phyloP scores from a whole-genome alignment of 192 early-diverging fungal species.

The Backusella westeae region DNA sequence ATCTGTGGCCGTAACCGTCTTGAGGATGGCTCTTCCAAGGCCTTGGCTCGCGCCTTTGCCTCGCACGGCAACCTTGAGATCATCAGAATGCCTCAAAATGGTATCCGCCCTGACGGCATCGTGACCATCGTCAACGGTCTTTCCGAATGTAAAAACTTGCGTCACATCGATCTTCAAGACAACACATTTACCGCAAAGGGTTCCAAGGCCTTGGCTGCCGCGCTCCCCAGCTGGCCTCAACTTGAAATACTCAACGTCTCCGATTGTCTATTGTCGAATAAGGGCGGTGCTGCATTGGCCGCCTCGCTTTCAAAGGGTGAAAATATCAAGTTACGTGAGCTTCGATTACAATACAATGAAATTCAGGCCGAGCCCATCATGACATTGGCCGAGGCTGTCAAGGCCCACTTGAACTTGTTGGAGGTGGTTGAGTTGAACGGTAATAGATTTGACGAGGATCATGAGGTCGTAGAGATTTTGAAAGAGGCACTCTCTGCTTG shows the following conservation, averaged over 20 bases:
- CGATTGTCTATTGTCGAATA: constrained; percentile 82
- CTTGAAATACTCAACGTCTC: constrained; percentile 82
- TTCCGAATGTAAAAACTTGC: constrained; percentile 60
- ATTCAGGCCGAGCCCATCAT: constrained; percentile 76
- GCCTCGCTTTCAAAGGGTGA: constrained; percentile 61
- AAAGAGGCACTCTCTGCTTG: constrained; percentile 64
- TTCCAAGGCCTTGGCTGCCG: constrained; percentile 72
- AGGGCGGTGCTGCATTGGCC: constrained; percentile 67
- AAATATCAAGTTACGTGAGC: constrained; percentile 51
- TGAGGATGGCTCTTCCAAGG: constrained; percentile 77
- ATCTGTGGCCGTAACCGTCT: constrained; percentile 93
- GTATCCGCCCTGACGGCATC: constrained; percentile 95
- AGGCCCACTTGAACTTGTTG: constrained; percentile 61
- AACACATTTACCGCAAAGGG: constrained; percentile 92
- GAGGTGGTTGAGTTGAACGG: constrained; percentile 84
- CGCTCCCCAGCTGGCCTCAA: constrained; percentile 75
- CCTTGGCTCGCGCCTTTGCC: constrained; percentile 80
- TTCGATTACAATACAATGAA: constrained; percentile 88
- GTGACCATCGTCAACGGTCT: constrained; percentile 68
- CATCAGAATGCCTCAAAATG: constrained; percentile 95
- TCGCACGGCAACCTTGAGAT: constrained; percentile 73
- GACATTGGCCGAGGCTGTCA: constrained; percentile 63
- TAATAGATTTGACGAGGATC: constrained; percentile 85
- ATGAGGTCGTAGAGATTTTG: constrained; percentile 72
- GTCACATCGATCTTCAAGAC: constrained; percentile 90